Evolutionary conservation across 805 yeast species (phyloP), one percentile per base, ranked within the genome.

Genomic region (Candida manassasensis): DNA sequence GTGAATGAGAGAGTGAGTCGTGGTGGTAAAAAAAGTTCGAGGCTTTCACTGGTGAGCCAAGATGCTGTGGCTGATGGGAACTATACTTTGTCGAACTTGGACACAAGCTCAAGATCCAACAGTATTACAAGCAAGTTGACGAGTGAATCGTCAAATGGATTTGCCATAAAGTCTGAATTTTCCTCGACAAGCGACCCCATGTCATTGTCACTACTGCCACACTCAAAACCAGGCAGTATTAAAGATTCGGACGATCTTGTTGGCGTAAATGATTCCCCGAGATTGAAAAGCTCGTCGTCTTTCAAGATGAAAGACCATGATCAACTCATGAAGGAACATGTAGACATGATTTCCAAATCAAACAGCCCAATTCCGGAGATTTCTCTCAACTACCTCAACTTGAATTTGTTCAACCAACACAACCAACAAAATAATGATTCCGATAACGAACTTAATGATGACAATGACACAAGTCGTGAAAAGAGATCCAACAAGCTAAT

Each of bases 1-100:
- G 67, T 71, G 30, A 78, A 78, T 45, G 80, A 77, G 41, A 48
- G 82, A 30, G 73, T 76, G 21, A 69, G 72, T 37, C 49, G 73
- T 36, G 71, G 71, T 11, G 68, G 70, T 4, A 61, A 57, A 39
- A 50, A 51, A 32, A 32, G 41, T n/a, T 30, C 41, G 9, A 34
- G 42, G 14, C 32, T 42, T n/a, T 29, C 38, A 2, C 18, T 9
- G 14, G 24, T 18, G 19, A 9, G 10, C 13, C 32, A 29, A 19
- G 32, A 17, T 7, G 22, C 10, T 17, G 5, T 29, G 10, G 12
- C 12, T 11, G 12, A 24, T n/a, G 27, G 12, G 12, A 24, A 24
- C 12, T 24, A 24, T 24, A 24, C 27, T 8, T 24, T 24, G 12
- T 24, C 27, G 12, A 24, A 24, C 12, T 7, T 24, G 6, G 12